These are phyloP conservation scores for Pleurotus ostreatus DNA, from an alignment of 768 basidiomycete species.

Conservation along the genomic window DNA sequence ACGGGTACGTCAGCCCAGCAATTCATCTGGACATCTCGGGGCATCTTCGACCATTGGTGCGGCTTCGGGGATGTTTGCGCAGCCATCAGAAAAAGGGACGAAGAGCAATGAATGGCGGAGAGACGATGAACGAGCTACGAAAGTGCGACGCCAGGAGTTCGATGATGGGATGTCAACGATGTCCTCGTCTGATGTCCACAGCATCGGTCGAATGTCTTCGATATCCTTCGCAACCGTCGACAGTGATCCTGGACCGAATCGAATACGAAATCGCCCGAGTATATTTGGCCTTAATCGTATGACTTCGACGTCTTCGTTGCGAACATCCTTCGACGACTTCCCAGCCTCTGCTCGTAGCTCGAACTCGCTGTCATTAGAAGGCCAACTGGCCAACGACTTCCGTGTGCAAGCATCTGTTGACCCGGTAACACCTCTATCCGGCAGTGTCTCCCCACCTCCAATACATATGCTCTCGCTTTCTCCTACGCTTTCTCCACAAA, in stretches of 20 bases:
- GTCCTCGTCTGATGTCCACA: constrained; percentile 84
- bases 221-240: constrained; percentile 83
- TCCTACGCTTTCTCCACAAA: constrained; percentile 50
- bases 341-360: constrained; percentile 73
- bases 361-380: constrained; percentile 73
- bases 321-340: constrained; percentile 72
- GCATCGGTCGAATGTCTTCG: constrained; percentile 67
- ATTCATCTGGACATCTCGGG: constrained; percentile 30
- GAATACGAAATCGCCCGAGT: constrained; percentile 59
- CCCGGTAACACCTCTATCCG: constrained; percentile 49
- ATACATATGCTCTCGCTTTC: constrained; percentile 73
- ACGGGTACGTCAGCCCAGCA: constrained; percentile 59
- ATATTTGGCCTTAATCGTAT: constrained; percentile 68
- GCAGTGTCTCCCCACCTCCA: constrained; percentile 72
- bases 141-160: constrained; percentile 77
- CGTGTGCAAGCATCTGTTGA: constrained; percentile 67
- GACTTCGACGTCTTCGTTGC: constrained; percentile 72
- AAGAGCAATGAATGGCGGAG: constrained; percentile 41
- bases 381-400: constrained; percentile 74
- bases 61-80: constrained; percentile 53
- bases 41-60: constrained; percentile 52
- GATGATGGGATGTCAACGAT: constrained; percentile 86
- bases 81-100: constrained; percentile 23
- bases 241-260: constrained; percentile 78
- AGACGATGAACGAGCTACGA: constrained; percentile 59